A percentile compares a stretch with the other conserved stretches of the same genome.
Evolutionary conservation across 2,329 filamentous ascomycete species (phyloP).

Genomic region (Alternaria postmessia): DNA sequence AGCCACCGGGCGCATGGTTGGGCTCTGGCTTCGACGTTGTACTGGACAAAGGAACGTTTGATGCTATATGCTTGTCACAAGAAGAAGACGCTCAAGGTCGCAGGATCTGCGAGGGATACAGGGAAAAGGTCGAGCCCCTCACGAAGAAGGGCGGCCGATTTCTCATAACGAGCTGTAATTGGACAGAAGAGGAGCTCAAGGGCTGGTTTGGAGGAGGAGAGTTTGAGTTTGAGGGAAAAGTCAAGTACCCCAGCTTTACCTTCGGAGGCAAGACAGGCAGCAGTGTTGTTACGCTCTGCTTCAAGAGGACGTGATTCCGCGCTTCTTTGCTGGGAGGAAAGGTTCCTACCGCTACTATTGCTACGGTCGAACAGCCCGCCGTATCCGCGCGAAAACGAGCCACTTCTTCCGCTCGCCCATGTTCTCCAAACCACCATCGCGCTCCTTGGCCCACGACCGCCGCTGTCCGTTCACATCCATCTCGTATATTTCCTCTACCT

Average conservation of each 20-base stretch:
- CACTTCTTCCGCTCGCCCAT: constrained; percentile 71
- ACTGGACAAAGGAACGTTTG: constrained; percentile 98
- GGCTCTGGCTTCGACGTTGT: constrained; percentile 81
- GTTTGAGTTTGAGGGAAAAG: constrained; percentile 70
- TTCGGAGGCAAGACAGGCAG: constrained; percentile 91
- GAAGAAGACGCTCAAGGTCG: constrained; percentile 62
- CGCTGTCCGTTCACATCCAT: constrained; percentile 71
- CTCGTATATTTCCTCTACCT: constrained; percentile 72
- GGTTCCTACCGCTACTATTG: not conserved
- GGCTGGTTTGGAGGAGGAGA: constrained; percentile 73
- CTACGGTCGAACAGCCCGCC: constrained; percentile 21
- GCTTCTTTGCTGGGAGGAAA: not conserved
- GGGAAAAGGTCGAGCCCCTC: constrained; percentile 70
- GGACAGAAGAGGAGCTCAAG: constrained; percentile 88
- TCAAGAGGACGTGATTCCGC: constrained; percentile 61
- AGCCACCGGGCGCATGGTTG: constrained; percentile 64
- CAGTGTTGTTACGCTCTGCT: constrained; percentile 87
- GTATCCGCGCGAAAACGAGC: constrained; percentile 65
- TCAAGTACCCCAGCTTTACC: constrained; percentile 84
- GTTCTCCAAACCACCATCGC: constrained; percentile 69
- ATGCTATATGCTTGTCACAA: constrained; percentile 82
- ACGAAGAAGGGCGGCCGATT: constrained; percentile 76
- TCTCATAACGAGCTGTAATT: constrained; percentile 95
- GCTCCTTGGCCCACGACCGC: constrained; percentile 64
- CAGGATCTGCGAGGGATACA: constrained; percentile 78